Percentiles rank a stretch among this genome's conserved stretches.
Evolutionary conservation across 441 rosid species (phyloP).

Genomic region (Corymbia calophylla): DNA sequence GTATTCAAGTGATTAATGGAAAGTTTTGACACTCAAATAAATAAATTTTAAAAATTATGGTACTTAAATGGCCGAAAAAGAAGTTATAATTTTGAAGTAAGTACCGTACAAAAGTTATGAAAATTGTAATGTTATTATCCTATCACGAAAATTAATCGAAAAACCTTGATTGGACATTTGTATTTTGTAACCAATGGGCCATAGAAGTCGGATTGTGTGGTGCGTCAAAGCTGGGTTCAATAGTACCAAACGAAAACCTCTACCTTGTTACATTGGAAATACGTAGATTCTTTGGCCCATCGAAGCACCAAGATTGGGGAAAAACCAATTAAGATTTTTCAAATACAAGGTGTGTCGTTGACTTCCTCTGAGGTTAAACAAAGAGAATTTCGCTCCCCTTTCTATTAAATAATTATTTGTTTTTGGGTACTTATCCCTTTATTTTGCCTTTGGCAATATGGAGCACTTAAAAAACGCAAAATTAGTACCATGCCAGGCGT

Average conservation of each 20-base stretch:
- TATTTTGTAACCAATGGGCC: background rate
- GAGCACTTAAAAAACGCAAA: background rate
- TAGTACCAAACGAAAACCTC: background rate
- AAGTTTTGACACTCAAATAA: too few relatives aligned
- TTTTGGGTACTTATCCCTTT: background rate
- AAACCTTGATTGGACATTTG: background rate
- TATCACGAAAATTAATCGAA: too few relatives aligned
- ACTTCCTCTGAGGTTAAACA: background rate
- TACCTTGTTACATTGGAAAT: background rate
- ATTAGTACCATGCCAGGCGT: background rate
- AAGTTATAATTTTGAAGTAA: too few relatives aligned
- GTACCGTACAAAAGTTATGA: background rate
- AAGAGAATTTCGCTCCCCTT: background rate
- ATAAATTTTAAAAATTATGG: too few relatives aligned
- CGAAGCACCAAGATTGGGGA: background rate
- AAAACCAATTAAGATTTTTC: background rate
- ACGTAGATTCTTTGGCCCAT: background rate
- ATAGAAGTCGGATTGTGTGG: background rate
- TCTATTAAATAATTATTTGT: background rate
- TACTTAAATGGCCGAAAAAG: background rate
- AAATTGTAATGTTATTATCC: background rate
- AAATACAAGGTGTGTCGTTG: background rate
- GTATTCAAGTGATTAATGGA: background rate
- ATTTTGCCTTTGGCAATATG: background rate
- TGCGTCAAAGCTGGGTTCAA: background rate